Conservation (phyloP, 768 basidiomycete species). For the Pleurotus cornucopiae region DNA sequence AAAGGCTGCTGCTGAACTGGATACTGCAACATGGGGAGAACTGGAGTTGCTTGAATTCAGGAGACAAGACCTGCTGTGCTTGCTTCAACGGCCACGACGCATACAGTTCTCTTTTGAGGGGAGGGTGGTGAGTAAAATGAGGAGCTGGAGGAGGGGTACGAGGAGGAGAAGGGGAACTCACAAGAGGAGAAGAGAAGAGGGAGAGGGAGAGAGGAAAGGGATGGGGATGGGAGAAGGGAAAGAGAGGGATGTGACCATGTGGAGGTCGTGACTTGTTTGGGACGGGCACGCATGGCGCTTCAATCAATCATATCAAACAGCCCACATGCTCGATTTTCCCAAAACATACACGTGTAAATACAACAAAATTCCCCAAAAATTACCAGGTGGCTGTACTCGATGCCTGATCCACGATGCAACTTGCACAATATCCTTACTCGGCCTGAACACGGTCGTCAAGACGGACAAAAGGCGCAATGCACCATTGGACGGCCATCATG, state of each 20-base stretch:
- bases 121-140: neutral
- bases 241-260: slow-evolving; percentile 13
- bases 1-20: slow-evolving; percentile 32
- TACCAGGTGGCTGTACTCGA: no score
- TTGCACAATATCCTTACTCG: no score
- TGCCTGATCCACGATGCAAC: no score
- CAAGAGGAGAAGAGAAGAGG: slow-evolving; percentile 7
- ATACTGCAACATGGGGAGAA: slow-evolving; percentile 58
- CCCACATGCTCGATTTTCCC: neutral
- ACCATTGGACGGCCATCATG: no score
- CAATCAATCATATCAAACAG: slow-evolving; percentile 3
- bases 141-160: neutral
- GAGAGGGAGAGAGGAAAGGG: slow-evolving; percentile 15
- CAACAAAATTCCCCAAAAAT: no score
- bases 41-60: slow-evolving; percentile 32
- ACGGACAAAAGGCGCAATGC: no score
- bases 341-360: neutral
- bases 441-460: no score
- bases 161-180: slow-evolving; percentile 3
- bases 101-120: neutral
- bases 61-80: slow-evolving; percentile 55
- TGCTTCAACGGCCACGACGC: neutral
- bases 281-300: slow-evolving; percentile 3
- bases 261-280: slow-evolving; percentile 12
- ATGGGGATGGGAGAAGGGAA: slow-evolving; percentile 10